phyloP scores from a whole-genome alignment of 805 yeast species.

The Wickerhamomyces tratensis region DNA sequence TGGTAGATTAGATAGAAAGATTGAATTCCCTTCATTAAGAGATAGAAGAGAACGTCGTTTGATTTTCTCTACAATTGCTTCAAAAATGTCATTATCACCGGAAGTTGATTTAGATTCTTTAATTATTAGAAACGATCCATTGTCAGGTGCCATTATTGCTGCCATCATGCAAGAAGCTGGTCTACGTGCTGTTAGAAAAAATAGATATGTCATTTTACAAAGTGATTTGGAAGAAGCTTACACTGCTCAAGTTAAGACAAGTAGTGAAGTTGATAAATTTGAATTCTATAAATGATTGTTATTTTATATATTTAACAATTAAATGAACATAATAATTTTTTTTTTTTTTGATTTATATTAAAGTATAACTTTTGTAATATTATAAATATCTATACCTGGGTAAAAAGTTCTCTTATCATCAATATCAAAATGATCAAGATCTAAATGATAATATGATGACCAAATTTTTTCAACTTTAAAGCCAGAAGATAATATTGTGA shows the following conservation, averaged over 20 bases:
- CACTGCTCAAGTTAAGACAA: slow-evolving; percentile 92
- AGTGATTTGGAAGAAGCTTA: slow-evolving; percentile 97
- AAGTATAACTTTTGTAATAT: slow-evolving; percentile 10
- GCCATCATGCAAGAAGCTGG: slow-evolving; percentile 99
- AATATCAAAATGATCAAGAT: slow-evolving; percentile 66
- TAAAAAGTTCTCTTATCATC: slow-evolving; percentile 32
- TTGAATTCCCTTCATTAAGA: slow-evolving; percentile 91
- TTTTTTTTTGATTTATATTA: too few species aligned
- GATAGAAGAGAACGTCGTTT: slow-evolving; percentile 97
- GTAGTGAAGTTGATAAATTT: slow-evolving; percentile 91
- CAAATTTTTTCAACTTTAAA: slow-evolving; percentile 18
- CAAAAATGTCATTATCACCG: slow-evolving; percentile 97
- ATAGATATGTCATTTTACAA: slow-evolving; percentile 93
- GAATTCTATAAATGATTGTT: slow-evolving; percentile 76
- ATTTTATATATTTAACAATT: too few species aligned
- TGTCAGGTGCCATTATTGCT: slow-evolving; percentile 95
- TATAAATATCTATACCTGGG: slow-evolving; percentile 61
- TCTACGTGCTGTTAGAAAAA: slow-evolving; percentile 94
- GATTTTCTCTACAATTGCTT: slow-evolving; percentile 90
- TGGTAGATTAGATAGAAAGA: slow-evolving; percentile 96
- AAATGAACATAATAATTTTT: too few species aligned
- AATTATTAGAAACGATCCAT: slow-evolving; percentile 90
- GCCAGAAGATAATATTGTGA: slow-evolving; percentile 3
- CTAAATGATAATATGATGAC: slow-evolving; percentile 42
- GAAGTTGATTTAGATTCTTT: slow-evolving; percentile 94